Base-by-base conservation (phyloP, 129 eudicot genomes). In the Tanacetum coccineum region DNA sequence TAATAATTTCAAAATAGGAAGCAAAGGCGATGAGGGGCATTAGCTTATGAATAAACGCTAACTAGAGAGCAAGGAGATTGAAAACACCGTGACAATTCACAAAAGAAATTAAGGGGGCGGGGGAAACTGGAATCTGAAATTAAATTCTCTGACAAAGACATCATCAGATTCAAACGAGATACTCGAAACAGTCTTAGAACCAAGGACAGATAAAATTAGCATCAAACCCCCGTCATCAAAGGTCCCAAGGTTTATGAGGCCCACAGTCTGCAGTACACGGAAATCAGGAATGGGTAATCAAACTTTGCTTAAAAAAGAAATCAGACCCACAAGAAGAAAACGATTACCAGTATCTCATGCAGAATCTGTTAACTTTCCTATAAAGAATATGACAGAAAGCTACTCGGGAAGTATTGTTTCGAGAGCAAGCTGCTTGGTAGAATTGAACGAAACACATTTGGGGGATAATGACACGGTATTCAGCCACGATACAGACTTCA, bases 251-350 rank as follows among this genome's bases (percentile, higher is more conserved):
- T 78, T 72, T 20, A 78, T 78, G 82, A 78, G 55, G 73, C 74
- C 74, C 60, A 78, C 82, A 68, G 52, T 78, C 45, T 72, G 82
- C 71, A 78, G 82, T 46, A 78, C 68, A 67, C n/a, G n/a, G n/a
- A n/a, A n/a, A n/a, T n/a, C n/a, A 49, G 78, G 78, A 72, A 67
- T 59, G 0, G 51, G 65, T 17, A 53, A 67, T 44, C 82, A 78
- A 39, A 78, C 11, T 51, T 42, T 54, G 15, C 45, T 59, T 14
- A n/a, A 62, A 61, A 10, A 78, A 67, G 51, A 53, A 78, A 72
- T n/a, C n/a, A n/a, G n/a, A n/a, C n/a, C n/a, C n/a, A n/a, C n/a
- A n/a, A n/a, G n/a, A n/a, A n/a, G n/a, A n/a, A n/a, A n/a, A n/a
- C n/a, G n/a, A n/a, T n/a, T n/a, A n/a, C n/a, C n/a, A n/a, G n/a